Conservation (phyloP, 495 filamentous ascomycete genomes). For the Sordaria brevicollis region DNA sequence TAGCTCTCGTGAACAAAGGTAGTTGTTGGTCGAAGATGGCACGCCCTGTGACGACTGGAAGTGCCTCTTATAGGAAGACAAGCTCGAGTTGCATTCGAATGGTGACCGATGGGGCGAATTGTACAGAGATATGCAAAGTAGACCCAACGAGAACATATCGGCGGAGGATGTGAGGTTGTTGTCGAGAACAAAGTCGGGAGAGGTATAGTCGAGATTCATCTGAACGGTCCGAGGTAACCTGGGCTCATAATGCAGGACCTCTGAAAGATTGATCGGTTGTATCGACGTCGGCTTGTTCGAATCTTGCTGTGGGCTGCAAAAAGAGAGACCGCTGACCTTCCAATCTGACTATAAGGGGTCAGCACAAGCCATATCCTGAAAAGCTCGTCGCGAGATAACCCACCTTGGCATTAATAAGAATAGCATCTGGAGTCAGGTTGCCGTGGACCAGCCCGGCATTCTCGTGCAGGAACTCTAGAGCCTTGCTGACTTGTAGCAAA, state of each 20-base stretch:
- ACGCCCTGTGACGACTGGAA: slow-evolving; percentile 65
- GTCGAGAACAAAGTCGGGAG: slow-evolving; percentile 88
- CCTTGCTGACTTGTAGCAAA: slow-evolving; percentile 82
- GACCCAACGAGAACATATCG: slow-evolving; percentile 87
- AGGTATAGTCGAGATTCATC: slow-evolving; percentile 83
- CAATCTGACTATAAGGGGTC: slow-evolving; percentile 63
- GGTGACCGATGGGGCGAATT: slow-evolving; percentile 87
- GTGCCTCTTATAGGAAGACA: slow-evolving; percentile 71
- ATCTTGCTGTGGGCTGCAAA: slow-evolving; percentile 65
- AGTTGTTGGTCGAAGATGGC: slow-evolving; percentile 72
- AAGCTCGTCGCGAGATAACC: slow-evolving; percentile 9
- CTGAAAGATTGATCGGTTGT: slow-evolving; percentile 66
- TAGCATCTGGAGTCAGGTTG: slow-evolving; percentile 91
- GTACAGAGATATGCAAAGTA: slow-evolving; percentile 81
- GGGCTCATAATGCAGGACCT: slow-evolving; percentile 77
- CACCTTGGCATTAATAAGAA: slow-evolving; percentile 88
- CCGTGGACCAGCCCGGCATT: slow-evolving; percentile 89
- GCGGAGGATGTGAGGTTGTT: slow-evolving; percentile 66
- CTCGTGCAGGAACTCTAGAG: slow-evolving; percentile 91
- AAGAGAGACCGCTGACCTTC: slow-evolving; percentile 92
- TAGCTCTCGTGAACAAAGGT: slow-evolving; percentile 63
- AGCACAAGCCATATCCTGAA: slow-evolving; percentile 11
- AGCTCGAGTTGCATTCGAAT: slow-evolving; percentile 64
- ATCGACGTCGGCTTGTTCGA: slow-evolving; percentile 60
- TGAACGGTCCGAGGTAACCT: slow-evolving; percentile 75